A percentile compares a stretch with the other conserved stretches of the same genome.
Evolutionary conservation across 352 stramenopile species (phyloP).

Genomic region (Phytophthora kernoviae): DNA sequence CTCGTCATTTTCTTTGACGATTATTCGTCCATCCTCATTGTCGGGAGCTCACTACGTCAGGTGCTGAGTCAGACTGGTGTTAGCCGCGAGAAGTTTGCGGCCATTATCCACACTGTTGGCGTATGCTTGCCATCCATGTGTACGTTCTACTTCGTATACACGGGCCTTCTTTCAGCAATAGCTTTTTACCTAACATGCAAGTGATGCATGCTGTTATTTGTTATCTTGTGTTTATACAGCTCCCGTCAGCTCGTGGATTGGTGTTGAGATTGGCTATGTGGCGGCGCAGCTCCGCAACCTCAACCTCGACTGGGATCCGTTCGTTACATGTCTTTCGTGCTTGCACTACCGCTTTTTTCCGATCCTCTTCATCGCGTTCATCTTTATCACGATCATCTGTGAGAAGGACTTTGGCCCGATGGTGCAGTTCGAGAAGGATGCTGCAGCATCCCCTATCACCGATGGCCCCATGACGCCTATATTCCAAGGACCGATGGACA

Average conservation of each 20-base stretch:
- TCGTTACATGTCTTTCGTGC: slow-evolving; percentile 85
- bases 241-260: slow-evolving; percentile 90
- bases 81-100: slow-evolving; percentile 89
- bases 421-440: slow-evolving; percentile 86
- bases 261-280: slow-evolving; percentile 89
- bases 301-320: slow-evolving; percentile 86
- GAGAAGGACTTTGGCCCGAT: slow-evolving; percentile 90
- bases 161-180: slow-evolving; percentile 2
- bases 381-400: slow-evolving; percentile 91
- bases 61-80: slow-evolving; percentile 84
- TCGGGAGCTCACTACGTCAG: slow-evolving; percentile 86
- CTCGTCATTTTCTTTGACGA: slow-evolving; percentile 93
- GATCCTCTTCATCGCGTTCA: slow-evolving; percentile 88
- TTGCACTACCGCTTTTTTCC: slow-evolving; percentile 89
- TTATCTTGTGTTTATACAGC: slow-evolving; percentile 33
- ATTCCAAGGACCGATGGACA: slow-evolving; percentile 70
- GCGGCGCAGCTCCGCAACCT: slow-evolving; percentile 76
- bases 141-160: slow-evolving; percentile 25
- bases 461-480: slow-evolving; percentile 64
- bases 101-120: slow-evolving; percentile 89
- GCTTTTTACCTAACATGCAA: neutral
- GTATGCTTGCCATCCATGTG: slow-evolving; percentile 89
- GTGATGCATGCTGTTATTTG: no score
- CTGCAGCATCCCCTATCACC: slow-evolving; percentile 71
- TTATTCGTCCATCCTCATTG: slow-evolving; percentile 92